Evolutionary conservation across 2,329 filamentous ascomycete genomes (phyloP), one percentile per base, ranked within the genome.

Genomic region (Akanthomyces dipterigenus): DNA sequence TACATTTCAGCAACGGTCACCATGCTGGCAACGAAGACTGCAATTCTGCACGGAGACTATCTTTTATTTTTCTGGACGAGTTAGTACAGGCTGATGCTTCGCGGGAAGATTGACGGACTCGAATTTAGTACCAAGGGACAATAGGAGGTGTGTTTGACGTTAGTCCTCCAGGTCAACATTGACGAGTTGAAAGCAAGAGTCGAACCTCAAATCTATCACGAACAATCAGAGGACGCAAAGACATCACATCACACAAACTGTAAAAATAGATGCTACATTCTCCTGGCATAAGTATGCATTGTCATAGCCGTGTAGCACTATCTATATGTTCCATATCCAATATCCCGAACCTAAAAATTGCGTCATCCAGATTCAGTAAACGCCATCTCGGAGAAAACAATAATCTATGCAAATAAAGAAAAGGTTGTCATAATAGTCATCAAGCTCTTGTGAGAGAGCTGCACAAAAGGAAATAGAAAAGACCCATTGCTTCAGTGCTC

Each of bases 391-490:
- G 24, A 45, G 26, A 55, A 12, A 40, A 22, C n/a, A 34, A 45
- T 24, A 45, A 34, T 60, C 55, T 50, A 58, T 50, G 45, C 16
- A 40, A 56, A 11, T 50, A 28, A 42, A 40, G 8, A 7, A 34
- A 43, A 42, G 14, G 34, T 20, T 28, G 34, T 58, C 56, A 36
- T 60, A 43, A 60, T 45, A 11, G 36, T 60, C 56, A 38, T 60
- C n/a, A 60, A 53, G 16, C 9, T n/a, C 5, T 31, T 2, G 16
- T 22, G n/a, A 9, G 1, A 26, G 14, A 49, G 45, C 11, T 28
- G 6, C 3, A 18, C 8, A 45, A 22, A 43, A 43, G 34, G 9
- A 11, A 5, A 3, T 26, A 45, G 9, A 11, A 5, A 3, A 28
- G 6, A 9, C 9, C 36, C 43, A 31, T n/a, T 14, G 28, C 55